These are phyloP conservation scores for Pezicula carpinea DNA, from an alignment of 2,329 filamentous ascomycete genomes.

Conservation along the genomic window DNA sequence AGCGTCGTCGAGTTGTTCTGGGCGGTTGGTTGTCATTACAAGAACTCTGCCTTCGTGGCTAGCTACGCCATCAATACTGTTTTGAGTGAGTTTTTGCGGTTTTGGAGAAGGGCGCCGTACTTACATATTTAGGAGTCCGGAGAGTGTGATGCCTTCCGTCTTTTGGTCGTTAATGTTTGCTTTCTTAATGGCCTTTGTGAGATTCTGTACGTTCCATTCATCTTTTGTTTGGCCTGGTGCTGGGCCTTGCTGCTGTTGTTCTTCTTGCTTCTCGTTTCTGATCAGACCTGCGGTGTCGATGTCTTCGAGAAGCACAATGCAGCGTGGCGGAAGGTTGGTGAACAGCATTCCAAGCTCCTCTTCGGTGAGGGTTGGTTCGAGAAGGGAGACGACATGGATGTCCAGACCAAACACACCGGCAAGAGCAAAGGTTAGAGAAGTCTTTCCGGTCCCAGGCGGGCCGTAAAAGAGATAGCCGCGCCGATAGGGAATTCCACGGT, in stretches of 20 bases:
- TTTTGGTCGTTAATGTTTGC: slow-evolving; percentile 30
- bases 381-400: slow-evolving; percentile 59
- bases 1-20: slow-evolving; percentile 67
- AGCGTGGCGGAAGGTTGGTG: slow-evolving; percentile 54
- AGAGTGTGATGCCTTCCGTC: slow-evolving; percentile 59
- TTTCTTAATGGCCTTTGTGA: slow-evolving; percentile 40
- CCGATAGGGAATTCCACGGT: slow-evolving; percentile 69
- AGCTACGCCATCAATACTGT: slow-evolving; percentile 61
- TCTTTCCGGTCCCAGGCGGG: slow-evolving; percentile 71
- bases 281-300: slow-evolving; percentile 62
- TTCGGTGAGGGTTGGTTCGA: slow-evolving; percentile 57
- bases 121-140: slow-evolving; percentile 69
- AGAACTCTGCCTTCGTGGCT: slow-evolving; percentile 74
- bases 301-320: slow-evolving; percentile 64
- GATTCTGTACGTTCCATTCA: slow-evolving; percentile 36
- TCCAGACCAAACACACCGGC: slow-evolving; percentile 63
- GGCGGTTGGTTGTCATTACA: slow-evolving; percentile 79
- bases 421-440: slow-evolving; percentile 60
- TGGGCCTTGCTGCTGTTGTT: slow-evolving; percentile 13
- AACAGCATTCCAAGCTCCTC: slow-evolving; percentile 57
- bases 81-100: background rate
- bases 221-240: slow-evolving; percentile 14
- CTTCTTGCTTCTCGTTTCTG: slow-evolving; percentile 29
- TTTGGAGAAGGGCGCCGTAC: slow-evolving; percentile 1
- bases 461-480: slow-evolving; percentile 76